Conservation (phyloP, 768 basidiomycete species). For the Suillus ampliporus region DNA sequence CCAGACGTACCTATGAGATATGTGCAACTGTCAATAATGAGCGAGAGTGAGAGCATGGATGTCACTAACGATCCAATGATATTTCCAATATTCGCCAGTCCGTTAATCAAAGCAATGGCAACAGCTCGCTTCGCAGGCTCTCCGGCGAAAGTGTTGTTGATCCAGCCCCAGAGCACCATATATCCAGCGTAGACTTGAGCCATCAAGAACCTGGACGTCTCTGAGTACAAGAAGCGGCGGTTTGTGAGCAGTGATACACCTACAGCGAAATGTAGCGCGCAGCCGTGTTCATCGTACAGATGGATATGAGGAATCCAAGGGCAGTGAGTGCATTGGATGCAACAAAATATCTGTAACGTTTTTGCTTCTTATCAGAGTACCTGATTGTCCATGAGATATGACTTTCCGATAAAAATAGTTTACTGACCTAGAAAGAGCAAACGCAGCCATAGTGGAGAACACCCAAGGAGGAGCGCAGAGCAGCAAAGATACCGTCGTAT, state of each 20-base stretch:
- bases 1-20: conserved; percentile 59
- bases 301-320: conserved; percentile 66
- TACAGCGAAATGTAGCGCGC: conserved; percentile 70
- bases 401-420: neutral
- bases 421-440: conserved; percentile 21
- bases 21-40: neutral
- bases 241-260: conserved; percentile 19
- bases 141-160: conserved; percentile 62
- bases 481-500: conserved; percentile 44
- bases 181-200: conserved; percentile 72
- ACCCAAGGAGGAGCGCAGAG: conserved; percentile 48
- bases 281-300: conserved; percentile 61
- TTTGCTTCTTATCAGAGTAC: conserved; percentile 70
- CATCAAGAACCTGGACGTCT: conserved; percentile 63
- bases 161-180: conserved; percentile 59
- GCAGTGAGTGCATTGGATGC: conserved; percentile 58
- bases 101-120: conserved; percentile 77
- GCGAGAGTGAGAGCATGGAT: neutral
- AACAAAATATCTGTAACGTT: conserved; percentile 72
- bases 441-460: conserved; percentile 37
- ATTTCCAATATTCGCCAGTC: conserved; percentile 80
- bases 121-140: conserved; percentile 84
- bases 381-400: conserved; percentile 30
- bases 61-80: conserved; percentile 72
- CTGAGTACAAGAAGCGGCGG: neutral